These are phyloP conservation scores for Rubus idaeus DNA, from an alignment of 306 rosid species.

Conservation along the genomic window DNA sequence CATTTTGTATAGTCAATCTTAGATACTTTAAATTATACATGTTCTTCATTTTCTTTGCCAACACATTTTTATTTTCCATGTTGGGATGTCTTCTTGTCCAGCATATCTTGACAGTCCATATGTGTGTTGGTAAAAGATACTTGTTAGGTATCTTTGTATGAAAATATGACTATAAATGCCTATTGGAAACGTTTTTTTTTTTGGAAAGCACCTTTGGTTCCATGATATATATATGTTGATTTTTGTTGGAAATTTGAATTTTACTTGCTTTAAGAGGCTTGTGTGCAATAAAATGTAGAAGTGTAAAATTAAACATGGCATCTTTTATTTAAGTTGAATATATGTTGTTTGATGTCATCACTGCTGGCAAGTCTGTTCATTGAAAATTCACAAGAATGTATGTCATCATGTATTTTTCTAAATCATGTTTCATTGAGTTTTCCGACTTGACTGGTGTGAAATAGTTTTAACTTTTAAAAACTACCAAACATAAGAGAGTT, in stretches of 20 bases:
- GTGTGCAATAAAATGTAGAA: too few species aligned
- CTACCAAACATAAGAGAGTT: not conserved
- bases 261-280: not conserved
- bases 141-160: too few species aligned
- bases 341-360: constrained; percentile 1
- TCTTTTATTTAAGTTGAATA: not conserved
- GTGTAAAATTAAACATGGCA: not conserved
- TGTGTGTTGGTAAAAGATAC: not conserved
- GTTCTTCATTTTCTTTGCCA: not conserved
- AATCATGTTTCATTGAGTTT: not conserved
- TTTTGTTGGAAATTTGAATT: not conserved
- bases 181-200: not conserved
- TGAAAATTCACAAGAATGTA: not conserved
- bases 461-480: not conserved
- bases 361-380: not conserved
- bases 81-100: constrained; percentile 6
- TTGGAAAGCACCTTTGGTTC: too few species aligned
- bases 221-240: too few species aligned
- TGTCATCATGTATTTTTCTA: not conserved
- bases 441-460: not conserved
- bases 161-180: not conserved
- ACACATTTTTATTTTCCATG: not conserved
- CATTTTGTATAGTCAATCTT: not conserved
- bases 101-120: not conserved
- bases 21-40: not conserved